These are phyloP conservation scores for Erythrobasidium yunnanense DNA, from an alignment of 768 basidiomycete species.

Conservation along the genomic window DNA sequence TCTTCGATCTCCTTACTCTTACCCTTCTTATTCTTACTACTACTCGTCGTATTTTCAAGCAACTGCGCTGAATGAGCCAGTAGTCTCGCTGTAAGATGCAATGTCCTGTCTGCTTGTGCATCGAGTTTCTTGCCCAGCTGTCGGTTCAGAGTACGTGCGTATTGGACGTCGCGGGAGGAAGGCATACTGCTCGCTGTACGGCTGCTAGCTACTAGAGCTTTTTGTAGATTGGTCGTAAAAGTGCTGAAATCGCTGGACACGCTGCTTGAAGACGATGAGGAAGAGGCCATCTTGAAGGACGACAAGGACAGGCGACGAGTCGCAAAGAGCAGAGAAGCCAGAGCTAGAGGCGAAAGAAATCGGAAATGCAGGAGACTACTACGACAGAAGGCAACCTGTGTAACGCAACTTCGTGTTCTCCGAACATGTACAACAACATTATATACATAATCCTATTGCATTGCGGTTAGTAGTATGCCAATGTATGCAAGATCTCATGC, in stretches of 20 bases:
- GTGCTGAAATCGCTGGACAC: slow-evolving; percentile 16
- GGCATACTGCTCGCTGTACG: slow-evolving; percentile 40
- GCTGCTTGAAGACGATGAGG: no score
- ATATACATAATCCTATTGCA: no score
- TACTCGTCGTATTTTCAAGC: neutral
- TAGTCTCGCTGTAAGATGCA: slow-evolving; percentile 57
- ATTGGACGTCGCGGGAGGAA: slow-evolving; percentile 61
- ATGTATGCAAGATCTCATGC: slow-evolving; percentile 78
- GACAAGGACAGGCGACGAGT: no score
- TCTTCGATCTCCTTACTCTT: slow-evolving; percentile 52
- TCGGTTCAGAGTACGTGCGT: slow-evolving; percentile 75
- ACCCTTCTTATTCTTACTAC: slow-evolving; percentile 37
- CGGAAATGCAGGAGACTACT: no score
- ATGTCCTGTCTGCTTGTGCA: slow-evolving; percentile 54
- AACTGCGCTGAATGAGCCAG: slow-evolving; percentile 46
- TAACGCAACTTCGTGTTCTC: no score
- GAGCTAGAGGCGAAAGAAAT: no score
- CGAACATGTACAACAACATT: neutral
- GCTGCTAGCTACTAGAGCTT: slow-evolving; percentile 39
- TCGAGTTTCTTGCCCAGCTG: slow-evolving; percentile 62
- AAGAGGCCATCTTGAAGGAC: no score
- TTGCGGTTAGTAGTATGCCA: slow-evolving; percentile 86
- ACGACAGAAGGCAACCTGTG: no score
- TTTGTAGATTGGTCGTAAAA: slow-evolving; percentile 30
- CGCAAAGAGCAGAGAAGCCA: no score